Evolutionary conservation across 1,139 yeast species (phyloP).

Genomic region (Hemisphaericaspora xylofermentans): DNA sequence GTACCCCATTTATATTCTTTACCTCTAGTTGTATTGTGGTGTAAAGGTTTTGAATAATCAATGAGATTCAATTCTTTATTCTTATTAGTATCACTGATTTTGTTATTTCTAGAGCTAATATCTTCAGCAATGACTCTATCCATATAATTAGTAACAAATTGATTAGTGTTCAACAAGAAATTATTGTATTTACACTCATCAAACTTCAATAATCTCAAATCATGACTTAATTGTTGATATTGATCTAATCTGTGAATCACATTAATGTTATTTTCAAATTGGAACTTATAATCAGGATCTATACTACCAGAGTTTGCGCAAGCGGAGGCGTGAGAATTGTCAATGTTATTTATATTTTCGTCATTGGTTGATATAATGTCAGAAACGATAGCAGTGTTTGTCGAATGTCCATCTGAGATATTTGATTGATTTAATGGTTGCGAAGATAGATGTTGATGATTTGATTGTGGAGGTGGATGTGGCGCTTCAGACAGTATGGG

Average conservation of each 20-base stretch:
- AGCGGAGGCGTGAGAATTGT: not conserved
- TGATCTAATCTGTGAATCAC: constrained; percentile 31
- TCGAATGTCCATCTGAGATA: constrained; percentile 2
- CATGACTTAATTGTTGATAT: constrained; percentile 26
- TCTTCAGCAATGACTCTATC: constrained; percentile 40
- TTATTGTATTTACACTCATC: constrained; percentile 28
- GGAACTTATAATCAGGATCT: constrained; percentile 13
- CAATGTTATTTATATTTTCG: not conserved
- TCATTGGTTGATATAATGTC: constrained; percentile 8
- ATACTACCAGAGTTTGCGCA: no score
- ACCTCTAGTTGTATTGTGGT: constrained; percentile 24
- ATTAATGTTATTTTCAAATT: constrained; percentile 28
- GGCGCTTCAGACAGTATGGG: not conserved
- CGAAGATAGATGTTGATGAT: constrained; percentile 1
- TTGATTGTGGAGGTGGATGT: constrained; percentile 1
- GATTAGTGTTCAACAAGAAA: constrained; percentile 25
- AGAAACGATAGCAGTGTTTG: constrained; percentile 9
- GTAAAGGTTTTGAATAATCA: constrained; percentile 18
- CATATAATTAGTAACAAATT: constrained; percentile 32
- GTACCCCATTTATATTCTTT: constrained; percentile 36
- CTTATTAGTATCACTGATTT: constrained; percentile 18
- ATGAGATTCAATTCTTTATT: constrained; percentile 16
- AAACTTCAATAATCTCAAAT: constrained; percentile 26
- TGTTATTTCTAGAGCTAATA: constrained; percentile 24
- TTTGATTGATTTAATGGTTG: not conserved